Conservation (phyloP, 441 rosid species). For the Iberis amara region DNA sequence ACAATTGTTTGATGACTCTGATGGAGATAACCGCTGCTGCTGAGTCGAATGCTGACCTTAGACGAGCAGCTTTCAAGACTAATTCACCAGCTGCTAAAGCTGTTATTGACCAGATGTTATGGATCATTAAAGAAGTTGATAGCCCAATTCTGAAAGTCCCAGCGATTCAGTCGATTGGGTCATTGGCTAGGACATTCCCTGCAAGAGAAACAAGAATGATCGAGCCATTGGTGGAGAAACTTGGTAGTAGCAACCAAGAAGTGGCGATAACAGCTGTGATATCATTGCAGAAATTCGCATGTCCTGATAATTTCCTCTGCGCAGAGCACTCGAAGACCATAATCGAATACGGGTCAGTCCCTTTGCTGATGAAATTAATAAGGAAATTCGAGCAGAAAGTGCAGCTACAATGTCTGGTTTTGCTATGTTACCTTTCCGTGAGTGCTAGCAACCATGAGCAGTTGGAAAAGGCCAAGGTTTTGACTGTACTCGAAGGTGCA, state of each 20-base stretch:
- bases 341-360: conserved; percentile 40
- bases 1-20: conserved; percentile 52
- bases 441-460: conserved; percentile 42
- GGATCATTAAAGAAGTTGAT: conserved; percentile 43
- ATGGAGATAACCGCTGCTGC: conserved; percentile 67
- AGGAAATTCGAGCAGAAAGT: conserved; percentile 37
- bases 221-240: conserved; percentile 41
- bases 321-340: conserved; percentile 49
- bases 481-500: conserved; percentile 52
- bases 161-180: conserved; percentile 51
- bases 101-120: conserved; percentile 53
- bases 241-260: conserved; percentile 33
- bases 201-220: conserved; percentile 59
- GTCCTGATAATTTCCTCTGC: conserved; percentile 41
- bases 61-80: conserved; percentile 57
- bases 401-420: conserved; percentile 41
- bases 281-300: conserved; percentile 49
- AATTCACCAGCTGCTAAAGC: conserved; percentile 66
- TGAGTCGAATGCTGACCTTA: conserved; percentile 47
- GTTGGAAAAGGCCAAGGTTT: conserved; percentile 51
- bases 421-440: conserved; percentile 52
- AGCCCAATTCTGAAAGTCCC: conserved; percentile 39
- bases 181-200: conserved; percentile 58
- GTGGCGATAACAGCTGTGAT: conserved; percentile 50
- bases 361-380: conserved; percentile 41